Conservation (phyloP, 371 early-diverging fungal genomes). For the Mucor plumbeus region DNA sequence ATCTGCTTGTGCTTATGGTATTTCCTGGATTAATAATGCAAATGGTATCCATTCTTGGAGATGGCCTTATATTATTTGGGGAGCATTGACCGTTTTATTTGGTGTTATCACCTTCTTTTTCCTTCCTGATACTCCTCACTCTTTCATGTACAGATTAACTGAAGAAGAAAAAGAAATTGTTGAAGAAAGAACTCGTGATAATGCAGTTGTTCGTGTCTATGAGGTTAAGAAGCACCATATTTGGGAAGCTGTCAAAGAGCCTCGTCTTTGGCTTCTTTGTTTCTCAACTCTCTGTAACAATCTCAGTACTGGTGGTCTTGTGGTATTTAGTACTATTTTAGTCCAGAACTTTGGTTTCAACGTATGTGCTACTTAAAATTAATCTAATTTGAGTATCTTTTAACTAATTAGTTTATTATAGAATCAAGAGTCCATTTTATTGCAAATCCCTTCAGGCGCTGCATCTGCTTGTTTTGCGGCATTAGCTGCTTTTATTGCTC, state of each 20-base stretch:
- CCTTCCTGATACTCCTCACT: constrained; percentile 29
- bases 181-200: constrained; percentile 28
- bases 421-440: constrained; percentile 36
- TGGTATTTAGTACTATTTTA: constrained; percentile 39
- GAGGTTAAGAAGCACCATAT: constrained; percentile 31
- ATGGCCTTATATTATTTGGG: constrained; percentile 39
- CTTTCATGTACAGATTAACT: constrained; percentile 22
- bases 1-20: constrained; percentile 26
- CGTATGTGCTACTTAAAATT: constrained; percentile 22
- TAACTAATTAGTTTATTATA: not conserved
- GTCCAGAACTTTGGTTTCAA: constrained; percentile 37
- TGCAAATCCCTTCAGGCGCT: constrained; percentile 38
- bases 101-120: constrained; percentile 33
- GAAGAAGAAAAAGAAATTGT: constrained; percentile 36
- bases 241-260: constrained; percentile 30
- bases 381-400: not conserved
- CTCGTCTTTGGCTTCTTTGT: constrained; percentile 30
- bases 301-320: constrained; percentile 40
- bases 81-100: constrained; percentile 25
- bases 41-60: constrained; percentile 26
- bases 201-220: constrained; percentile 28
- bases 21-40: constrained; percentile 28
- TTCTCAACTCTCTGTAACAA: constrained; percentile 29
- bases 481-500: constrained; percentile 22
- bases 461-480: constrained; percentile 21